Percentiles rank a stretch among this genome's conserved stretches.
Evolutionary conservation across 129 eudicot genomes (phyloP).

Genomic region (Silybum marianum): DNA sequence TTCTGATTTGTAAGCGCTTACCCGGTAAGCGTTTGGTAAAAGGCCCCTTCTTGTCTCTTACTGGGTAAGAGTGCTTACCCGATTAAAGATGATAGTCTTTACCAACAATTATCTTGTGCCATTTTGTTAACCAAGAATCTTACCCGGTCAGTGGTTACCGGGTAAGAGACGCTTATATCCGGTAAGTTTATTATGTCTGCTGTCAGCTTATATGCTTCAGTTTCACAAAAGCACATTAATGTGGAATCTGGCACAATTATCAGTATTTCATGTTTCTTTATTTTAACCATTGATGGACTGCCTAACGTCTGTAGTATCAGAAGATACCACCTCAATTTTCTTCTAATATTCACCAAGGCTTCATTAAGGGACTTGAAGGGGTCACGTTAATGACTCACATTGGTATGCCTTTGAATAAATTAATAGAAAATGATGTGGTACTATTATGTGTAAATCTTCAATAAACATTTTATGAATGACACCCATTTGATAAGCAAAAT

Average conservation of each 20-base stretch:
- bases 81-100: background rate
- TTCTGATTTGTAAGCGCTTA: background rate
- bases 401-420: background rate
- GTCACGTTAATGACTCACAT: slow-evolving; percentile 51
- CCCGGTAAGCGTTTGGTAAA: background rate
- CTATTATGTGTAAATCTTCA: background rate
- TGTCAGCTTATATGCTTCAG: background rate
- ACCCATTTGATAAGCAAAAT: background rate
- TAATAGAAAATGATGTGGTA: background rate
- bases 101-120: background rate
- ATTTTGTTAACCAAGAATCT: background rate
- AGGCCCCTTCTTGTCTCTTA: background rate
- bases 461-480: background rate
- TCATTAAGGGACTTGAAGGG: slow-evolving; percentile 79
- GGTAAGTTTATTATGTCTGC: background rate
- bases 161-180: background rate
- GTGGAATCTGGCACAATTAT: background rate
- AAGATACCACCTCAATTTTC: background rate
- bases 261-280: background rate
- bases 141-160: background rate
- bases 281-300: slow-evolving; percentile 1
- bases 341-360: slow-evolving; percentile 76
- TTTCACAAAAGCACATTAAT: background rate
- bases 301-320: background rate
- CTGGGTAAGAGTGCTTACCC: background rate